phyloP scores from a whole-genome alignment of 1,284 basidiomycete species.

The Cryptococcus maquisensis region DNA sequence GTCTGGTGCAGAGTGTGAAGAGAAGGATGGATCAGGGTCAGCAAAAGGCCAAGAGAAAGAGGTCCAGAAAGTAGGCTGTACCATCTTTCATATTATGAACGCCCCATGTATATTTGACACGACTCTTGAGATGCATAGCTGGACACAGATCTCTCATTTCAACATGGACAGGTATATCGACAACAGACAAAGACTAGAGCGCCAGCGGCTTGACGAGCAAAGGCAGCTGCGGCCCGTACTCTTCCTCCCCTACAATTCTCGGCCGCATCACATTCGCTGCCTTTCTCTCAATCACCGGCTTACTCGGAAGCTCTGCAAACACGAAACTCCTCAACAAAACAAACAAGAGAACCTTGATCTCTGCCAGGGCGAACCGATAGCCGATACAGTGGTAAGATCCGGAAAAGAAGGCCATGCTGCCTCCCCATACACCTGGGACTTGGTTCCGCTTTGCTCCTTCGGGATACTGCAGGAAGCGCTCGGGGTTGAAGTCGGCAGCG shows the following conservation, averaged over 20 bases:
- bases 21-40: constrained; percentile 54
- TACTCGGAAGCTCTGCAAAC: constrained; percentile 52
- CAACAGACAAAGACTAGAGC: too few relatives aligned
- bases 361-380: constrained; percentile 64
- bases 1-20: constrained; percentile 79
- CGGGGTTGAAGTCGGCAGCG: constrained; percentile 57
- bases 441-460: constrained; percentile 32
- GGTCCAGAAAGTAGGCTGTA: constrained; percentile 8
- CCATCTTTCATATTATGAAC: too few relatives aligned
- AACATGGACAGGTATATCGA: too few relatives aligned
- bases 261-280: constrained; percentile 31
- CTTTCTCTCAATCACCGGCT: constrained; percentile 21
- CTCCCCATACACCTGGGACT: constrained; percentile 61
- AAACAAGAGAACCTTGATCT: constrained; percentile 61
- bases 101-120: too few relatives aligned
- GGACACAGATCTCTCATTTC: too few relatives aligned
- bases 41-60: constrained; percentile 19
- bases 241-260: constrained; percentile 32
- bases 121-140: too few relatives aligned
- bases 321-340: constrained; percentile 57
- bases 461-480: constrained; percentile 21
- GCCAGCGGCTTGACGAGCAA: constrained; percentile 24
- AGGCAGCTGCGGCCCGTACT: constrained; percentile 40
- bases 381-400: constrained; percentile 68
- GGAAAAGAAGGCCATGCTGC: constrained; percentile 62